These are phyloP conservation scores for Penicillium lagena DNA, from an alignment of 495 filamentous ascomycete species.

Conservation along the genomic window DNA sequence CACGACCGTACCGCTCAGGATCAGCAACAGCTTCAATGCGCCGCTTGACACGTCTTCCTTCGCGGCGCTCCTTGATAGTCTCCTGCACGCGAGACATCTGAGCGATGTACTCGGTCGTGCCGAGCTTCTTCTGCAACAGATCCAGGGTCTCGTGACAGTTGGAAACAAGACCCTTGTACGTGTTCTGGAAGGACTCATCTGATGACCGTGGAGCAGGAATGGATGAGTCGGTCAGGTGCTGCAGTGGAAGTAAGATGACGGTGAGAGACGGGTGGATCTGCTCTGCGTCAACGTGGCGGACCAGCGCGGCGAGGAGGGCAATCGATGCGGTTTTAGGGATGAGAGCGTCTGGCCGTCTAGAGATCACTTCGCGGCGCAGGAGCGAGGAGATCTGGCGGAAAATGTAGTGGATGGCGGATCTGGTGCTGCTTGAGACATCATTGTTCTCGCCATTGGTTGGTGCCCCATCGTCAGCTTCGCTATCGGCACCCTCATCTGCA, in stretches of 20 bases:
- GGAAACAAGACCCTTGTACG: conserved; percentile 58
- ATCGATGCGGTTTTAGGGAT: conserved; percentile 71
- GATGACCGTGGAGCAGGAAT: conserved; percentile 61
- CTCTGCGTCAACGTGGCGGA: conserved; percentile 47
- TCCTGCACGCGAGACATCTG: conserved; percentile 63
- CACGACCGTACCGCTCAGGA: conserved; percentile 68
- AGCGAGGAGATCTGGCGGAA: conserved; percentile 69
- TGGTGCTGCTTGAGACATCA: conserved; percentile 6
- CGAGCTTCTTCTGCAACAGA: conserved; percentile 72
- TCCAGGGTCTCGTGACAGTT: conserved; percentile 69
- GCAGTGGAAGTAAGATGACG: conserved; percentile 69
- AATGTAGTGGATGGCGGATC: conserved; percentile 61
- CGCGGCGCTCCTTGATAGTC: conserved; percentile 59
- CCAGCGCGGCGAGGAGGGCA: conserved; percentile 59
- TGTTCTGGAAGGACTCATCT: conserved; percentile 59
- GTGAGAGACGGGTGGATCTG: conserved; percentile 52
- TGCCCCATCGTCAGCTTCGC: conserved; percentile 17
- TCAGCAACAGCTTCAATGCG: conserved; percentile 76
- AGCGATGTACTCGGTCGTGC: conserved; percentile 68
- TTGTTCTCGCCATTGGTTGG: conserved; percentile 19
- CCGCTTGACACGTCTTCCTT: conserved; percentile 70
- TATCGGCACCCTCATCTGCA: conserved; percentile 28
- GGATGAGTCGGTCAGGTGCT: conserved; percentile 74
- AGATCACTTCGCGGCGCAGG: conserved; percentile 67
- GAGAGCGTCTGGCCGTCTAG: conserved; percentile 52